Evolutionary conservation across 1,284 basidiomycete genomes (phyloP), one percentile per base, ranked within the genome.

Genomic region (Pyrrhoderma lamaoense): DNA sequence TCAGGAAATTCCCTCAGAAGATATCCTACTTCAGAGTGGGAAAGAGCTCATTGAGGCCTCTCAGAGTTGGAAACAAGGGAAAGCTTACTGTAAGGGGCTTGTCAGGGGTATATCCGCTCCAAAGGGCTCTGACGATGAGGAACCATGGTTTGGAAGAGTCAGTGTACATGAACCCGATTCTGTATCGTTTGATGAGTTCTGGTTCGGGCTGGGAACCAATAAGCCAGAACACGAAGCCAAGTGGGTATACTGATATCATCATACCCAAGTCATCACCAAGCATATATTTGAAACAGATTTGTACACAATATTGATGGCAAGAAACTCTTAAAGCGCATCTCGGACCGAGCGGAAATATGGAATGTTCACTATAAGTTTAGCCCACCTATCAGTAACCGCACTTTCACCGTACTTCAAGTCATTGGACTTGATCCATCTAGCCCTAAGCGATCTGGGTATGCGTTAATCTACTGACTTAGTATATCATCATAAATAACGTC

Each of bases 321-420:
- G 2, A 72, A 73, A 2, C 70, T 77, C 55, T 67, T 89, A 58
- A 80, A 82, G 61, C 70, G 73, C 31, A 64, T 87, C 38, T 85
- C 84, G 2, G 68, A 75, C 9, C 79, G 72, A 2, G 76, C 82
- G 50, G 68, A 73, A 19, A 79, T 89, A 52, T 89, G 85, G 85
- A 76, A 82, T 0, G 59, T 85, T 53, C 78, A 79, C 62, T 89
- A 89, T 65, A 81, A 73, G 3, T 85, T 89, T 64, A 70, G 77
- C 0, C 75, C 82, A 2, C 79, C 82, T 0, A 67, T 89, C 14
- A 82, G 85, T 2, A 79, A 85, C 8, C 77, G 87, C 11, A 75
- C 85, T 18, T 89, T 88, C 64, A 88, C 85, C 1, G 82, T 83
- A 25, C 65, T 88, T 23, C 84, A 87, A 62, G 74, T 81, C 14